Percentiles rank a stretch among this genome's conserved stretches.
Evolutionary conservation across 2,329 filamentous ascomycete species (phyloP).

Genomic region (Cytospora leucostoma): DNA sequence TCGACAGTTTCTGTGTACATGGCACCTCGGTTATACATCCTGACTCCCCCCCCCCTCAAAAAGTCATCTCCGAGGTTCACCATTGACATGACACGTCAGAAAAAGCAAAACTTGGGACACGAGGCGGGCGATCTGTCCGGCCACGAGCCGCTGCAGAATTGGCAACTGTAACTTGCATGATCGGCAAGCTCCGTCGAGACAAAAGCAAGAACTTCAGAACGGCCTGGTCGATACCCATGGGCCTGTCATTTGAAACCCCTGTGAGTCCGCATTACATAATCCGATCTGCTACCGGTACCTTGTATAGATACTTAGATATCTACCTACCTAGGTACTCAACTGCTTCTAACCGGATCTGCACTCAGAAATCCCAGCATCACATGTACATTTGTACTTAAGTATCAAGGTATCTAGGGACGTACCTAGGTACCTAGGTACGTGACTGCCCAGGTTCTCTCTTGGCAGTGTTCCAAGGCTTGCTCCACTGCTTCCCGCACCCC

Average conservation of each 20-base stretch:
- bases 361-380: too few relatives aligned
- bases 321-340: too few relatives aligned
- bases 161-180: background rate
- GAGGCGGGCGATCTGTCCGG: background rate
- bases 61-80: background rate
- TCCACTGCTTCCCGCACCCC: background rate
- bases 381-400: too few relatives aligned
- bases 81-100: background rate
- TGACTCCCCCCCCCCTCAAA: too few relatives aligned
- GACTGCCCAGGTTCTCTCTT: background rate
- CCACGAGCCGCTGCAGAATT: slow-evolving; percentile 2
- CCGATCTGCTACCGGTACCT: background rate
- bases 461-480: background rate
- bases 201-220: too few relatives aligned
- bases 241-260: background rate
- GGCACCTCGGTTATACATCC: too few relatives aligned
- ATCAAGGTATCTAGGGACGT: background rate
- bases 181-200: too few relatives aligned
- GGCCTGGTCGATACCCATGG: too few relatives aligned
- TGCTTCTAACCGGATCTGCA: too few relatives aligned
- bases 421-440: background rate
- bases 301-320: background rate
- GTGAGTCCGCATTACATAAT: background rate
- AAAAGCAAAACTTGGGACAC: background rate
- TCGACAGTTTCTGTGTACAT: too few relatives aligned